A percentile compares a stretch with the other conserved stretches of the same genome.
phyloP scores from a whole-genome alignment of 345 rosid genomes.

The Citrus australasica region DNA sequence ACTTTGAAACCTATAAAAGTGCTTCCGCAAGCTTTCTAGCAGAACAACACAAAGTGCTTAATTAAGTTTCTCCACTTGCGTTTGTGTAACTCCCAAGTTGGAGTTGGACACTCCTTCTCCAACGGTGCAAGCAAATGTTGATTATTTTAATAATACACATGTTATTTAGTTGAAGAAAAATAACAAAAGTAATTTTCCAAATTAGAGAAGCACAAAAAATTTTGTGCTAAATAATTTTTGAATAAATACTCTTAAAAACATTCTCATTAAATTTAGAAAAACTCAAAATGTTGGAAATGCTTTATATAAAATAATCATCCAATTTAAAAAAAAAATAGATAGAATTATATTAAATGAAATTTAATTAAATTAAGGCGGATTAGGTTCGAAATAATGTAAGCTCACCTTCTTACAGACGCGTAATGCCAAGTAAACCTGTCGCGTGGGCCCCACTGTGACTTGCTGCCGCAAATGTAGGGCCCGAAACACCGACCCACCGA shows the following conservation, averaged over 20 bases:
- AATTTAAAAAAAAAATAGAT: too few relatives aligned
- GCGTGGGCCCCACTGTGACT: background rate
- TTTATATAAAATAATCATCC: too few relatives aligned
- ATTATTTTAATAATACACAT: too few relatives aligned
- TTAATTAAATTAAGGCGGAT: too few relatives aligned
- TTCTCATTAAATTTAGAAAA: too few relatives aligned
- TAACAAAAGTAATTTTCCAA: too few relatives aligned
- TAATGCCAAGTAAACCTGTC: background rate
- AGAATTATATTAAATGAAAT: too few relatives aligned
- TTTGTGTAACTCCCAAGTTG: background rate
- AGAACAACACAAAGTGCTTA: background rate
- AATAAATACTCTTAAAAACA: too few relatives aligned
- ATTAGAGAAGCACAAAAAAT: too few relatives aligned
- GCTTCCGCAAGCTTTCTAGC: background rate
- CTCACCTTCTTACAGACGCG: background rate
- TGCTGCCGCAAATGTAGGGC: background rate
- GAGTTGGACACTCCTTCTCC: background rate
- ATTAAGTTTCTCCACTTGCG: background rate
- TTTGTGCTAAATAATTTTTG: too few relatives aligned
- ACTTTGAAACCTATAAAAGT: background rate
- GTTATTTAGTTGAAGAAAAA: background rate
- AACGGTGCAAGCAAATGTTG: background rate
- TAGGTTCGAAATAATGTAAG: too few relatives aligned
- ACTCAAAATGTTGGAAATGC: too few relatives aligned
- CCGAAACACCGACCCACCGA: background rate